Evolutionary conservation across 768 basidiomycete genomes (phyloP), one percentile per base, ranked within the genome.

Genomic region (Nevesoporus exiguus): DNA sequence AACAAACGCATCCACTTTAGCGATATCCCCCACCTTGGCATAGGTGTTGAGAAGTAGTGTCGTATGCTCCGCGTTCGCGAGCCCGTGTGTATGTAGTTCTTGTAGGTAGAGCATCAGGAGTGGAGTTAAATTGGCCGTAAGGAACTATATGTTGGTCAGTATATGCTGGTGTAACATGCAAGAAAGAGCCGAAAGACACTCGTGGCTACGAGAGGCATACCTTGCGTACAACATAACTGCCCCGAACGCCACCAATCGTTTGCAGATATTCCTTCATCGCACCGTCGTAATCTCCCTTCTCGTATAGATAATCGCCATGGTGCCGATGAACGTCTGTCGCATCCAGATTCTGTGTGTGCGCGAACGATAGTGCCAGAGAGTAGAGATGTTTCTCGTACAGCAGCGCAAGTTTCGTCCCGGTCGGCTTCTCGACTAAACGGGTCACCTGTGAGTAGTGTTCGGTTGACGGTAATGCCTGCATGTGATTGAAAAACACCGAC

Each of bases 181-280:
- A 33, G n/a, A 42, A 17, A 36, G 14, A n/a, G 21, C 19, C 21
- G 17, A 52, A 34, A 13, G 17, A 14, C 27, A 24, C 11, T 7
- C 7, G 10, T 6, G 8, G 37, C 21, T 19, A 22, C 9, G 34
- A 50, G 7, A 8, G 9, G 37, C 69, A 49, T 63, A 93, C 96
- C 81, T 98, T 99, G 61, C 97, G 84, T 47, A 98, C 93, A 31
- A 98, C 94, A 71, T 98, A 97, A 66, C 94, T 97, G 0, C 95
- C 92, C 57, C 93, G 90, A 0, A 97, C 75, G 44, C 84, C 77
- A 0, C 96, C 92, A 19, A 98, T 86, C 0, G 97, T 98, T 65
- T 90, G 82, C 27, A 97, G 74, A 66, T 89, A 98, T 66, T 97
- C 93, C 33, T 83, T 80, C 90, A 98, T 96, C 0, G 95, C 88